Conservation (phyloP, 164 flowering plant species). For the Vitis vinifera region ASM3070453v1 NC_081810.1:7117001-7117500, state of each 20-base stretch:
- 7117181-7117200: slow-evolving; percentile 70
- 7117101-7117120: slow-evolving; percentile 69
- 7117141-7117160: slow-evolving; percentile 60
- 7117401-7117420: slow-evolving; percentile 75
- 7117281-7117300: slow-evolving; percentile 70
- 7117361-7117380: slow-evolving; percentile 62
- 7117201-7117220: slow-evolving; percentile 52
- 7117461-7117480: slow-evolving; percentile 62
- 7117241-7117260: slow-evolving; percentile 46
- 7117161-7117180: slow-evolving; percentile 75
- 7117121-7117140: slow-evolving; percentile 61
- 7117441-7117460: slow-evolving; percentile 75
- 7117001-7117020: background rate
- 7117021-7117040: background rate
- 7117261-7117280: slow-evolving; percentile 60
- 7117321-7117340: slow-evolving; percentile 49
- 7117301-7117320: slow-evolving; percentile 59
- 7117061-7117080: background rate
- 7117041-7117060: no score
- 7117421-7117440: slow-evolving; percentile 65
- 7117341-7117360: slow-evolving; percentile 67
- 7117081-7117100: slow-evolving; percentile 55
- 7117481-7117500: background rate
- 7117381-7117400: slow-evolving; percentile 72
- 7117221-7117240: slow-evolving; percentile 57